phyloP scores from a whole-genome alignment of 345 rosid genomes.

The Zanthoxylum bungeanum region DNA sequence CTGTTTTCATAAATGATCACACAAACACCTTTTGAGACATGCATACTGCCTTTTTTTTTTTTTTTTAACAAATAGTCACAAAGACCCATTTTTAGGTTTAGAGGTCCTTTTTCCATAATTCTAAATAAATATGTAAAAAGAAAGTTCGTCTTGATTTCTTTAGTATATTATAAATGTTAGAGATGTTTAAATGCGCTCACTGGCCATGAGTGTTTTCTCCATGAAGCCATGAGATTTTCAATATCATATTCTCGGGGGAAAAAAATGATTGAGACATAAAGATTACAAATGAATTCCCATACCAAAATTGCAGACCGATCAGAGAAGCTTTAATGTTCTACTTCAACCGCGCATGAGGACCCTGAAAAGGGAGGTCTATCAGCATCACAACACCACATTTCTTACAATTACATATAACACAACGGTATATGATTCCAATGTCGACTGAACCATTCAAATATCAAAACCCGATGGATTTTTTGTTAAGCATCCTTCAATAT shows the following conservation, averaged over 20 bases:
- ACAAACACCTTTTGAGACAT: too few species aligned
- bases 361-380: conserved; percentile 21
- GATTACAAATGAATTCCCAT: neutral
- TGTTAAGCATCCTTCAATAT: too few species aligned
- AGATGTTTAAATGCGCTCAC: too few species aligned
- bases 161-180: too few species aligned
- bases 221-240: neutral
- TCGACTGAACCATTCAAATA: neutral
- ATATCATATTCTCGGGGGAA: neutral
- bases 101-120: too few species aligned
- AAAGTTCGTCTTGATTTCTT: too few species aligned
- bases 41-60: too few species aligned
- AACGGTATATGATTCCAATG: neutral
- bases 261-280: neutral
- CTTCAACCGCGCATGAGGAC: conserved; percentile 24
- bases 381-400: neutral
- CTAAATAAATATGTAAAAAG: too few species aligned
- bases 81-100: too few species aligned
- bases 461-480: neutral
- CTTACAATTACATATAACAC: neutral
- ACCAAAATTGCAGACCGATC: neutral
- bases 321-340: neutral
- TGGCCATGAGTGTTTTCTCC: neutral
- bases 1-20: too few species aligned
- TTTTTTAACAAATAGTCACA: too few species aligned